Conservation (phyloP, 2,329 filamentous ascomycete species). For the Trichophyton schoenleinii region DNA sequence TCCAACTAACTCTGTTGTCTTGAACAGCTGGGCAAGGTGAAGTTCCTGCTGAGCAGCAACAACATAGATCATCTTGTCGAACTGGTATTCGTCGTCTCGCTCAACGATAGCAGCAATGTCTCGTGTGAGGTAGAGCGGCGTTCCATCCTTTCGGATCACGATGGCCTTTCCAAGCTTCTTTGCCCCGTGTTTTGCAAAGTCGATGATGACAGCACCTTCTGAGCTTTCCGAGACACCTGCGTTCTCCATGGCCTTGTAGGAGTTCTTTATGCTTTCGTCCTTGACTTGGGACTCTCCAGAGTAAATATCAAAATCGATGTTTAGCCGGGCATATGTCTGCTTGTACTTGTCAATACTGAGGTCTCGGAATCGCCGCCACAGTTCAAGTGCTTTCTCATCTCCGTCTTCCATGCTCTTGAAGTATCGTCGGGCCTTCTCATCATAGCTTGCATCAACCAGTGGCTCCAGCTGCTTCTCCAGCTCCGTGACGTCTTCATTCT, state of each 20-base stretch:
- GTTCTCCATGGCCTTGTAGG: slow-evolving; percentile 47
- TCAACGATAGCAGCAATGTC: slow-evolving; percentile 56
- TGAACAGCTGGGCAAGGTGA: slow-evolving; percentile 53
- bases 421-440: slow-evolving; percentile 50
- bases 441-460: slow-evolving; percentile 41
- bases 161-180: slow-evolving; percentile 58
- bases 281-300: slow-evolving; percentile 57
- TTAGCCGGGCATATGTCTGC: slow-evolving; percentile 50
- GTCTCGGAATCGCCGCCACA: slow-evolving; percentile 53
- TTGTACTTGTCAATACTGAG: slow-evolving; percentile 53
- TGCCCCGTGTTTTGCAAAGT: slow-evolving; percentile 54
- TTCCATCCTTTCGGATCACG: slow-evolving; percentile 55
- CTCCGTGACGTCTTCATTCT: slow-evolving; percentile 36
- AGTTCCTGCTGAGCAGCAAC: slow-evolving; percentile 53
- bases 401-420: slow-evolving; percentile 58
- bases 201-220: slow-evolving; percentile 55
- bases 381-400: slow-evolving; percentile 44
- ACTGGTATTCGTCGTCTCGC: slow-evolving; percentile 48
- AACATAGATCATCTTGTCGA: slow-evolving; percentile 58
- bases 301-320: slow-evolving; percentile 54
- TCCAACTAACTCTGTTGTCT: slow-evolving; percentile 51
- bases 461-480: slow-evolving; percentile 39
- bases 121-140: slow-evolving; percentile 55
- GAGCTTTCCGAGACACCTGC: slow-evolving; percentile 50
- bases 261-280: slow-evolving; percentile 48